These are phyloP conservation scores for Fraxinus sp. DNA, from an alignment of 305 asterid genomes.

Conservation along the genomic window DNA sequence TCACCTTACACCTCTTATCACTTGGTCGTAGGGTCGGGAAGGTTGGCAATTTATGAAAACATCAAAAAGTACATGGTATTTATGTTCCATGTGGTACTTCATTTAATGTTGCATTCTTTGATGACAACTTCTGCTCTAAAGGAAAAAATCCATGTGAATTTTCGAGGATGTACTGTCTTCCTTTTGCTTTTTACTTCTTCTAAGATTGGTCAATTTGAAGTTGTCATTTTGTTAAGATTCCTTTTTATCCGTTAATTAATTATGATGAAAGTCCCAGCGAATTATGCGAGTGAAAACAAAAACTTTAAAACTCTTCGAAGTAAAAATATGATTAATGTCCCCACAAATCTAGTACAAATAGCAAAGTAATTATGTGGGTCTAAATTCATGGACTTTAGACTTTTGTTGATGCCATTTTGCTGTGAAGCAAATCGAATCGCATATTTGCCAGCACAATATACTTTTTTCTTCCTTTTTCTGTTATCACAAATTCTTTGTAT, in stretches of 20 bases:
- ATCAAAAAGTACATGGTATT: neutral
- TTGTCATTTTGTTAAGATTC: conserved; percentile 1
- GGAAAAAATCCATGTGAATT: neutral
- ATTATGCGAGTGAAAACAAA: conserved; percentile 2
- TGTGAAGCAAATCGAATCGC: neutral
- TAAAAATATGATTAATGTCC: neutral
- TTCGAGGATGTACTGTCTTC: conserved; percentile 19
- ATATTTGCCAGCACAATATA: neutral
- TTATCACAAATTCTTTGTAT: neutral
- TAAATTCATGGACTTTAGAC: neutral
- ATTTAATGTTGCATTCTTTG: neutral
- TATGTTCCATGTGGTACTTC: neutral
- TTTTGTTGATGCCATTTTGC: neutral
- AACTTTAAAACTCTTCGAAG: conserved; percentile 7
- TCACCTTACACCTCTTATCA: neutral
- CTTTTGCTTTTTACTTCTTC: neutral
- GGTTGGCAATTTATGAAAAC: neutral
- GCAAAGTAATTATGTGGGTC: conserved; percentile 14
- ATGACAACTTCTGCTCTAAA: neutral
- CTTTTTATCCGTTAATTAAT: neutral
- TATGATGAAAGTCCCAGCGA: neutral
- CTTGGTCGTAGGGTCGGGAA: neutral
- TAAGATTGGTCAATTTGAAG: neutral
- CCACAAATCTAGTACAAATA: conserved; percentile 27
- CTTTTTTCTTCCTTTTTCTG: neutral